phyloP scores from a whole-genome alignment of 257 asterid genomes.

The Solanum virginianum region DNA sequence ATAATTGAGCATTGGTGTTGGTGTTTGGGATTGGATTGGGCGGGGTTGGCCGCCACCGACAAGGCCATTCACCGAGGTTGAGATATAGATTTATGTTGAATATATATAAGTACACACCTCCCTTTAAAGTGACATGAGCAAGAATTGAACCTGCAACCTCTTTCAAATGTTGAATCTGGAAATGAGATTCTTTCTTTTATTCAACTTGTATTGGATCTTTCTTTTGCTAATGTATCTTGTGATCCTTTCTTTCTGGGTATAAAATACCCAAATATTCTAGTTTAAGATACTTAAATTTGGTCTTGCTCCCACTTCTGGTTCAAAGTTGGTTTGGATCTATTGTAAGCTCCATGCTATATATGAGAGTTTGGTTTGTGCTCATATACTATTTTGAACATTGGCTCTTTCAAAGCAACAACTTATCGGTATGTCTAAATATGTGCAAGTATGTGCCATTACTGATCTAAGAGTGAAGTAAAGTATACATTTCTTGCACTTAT shows the following conservation, averaged over 20 bases:
- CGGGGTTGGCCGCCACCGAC: neutral
- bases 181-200: no score
- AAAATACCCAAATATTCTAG: neutral
- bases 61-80: neutral
- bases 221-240: neutral
- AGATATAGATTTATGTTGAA: no score
- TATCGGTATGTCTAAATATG: neutral
- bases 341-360: neutral
- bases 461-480: neutral
- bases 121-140: no score
- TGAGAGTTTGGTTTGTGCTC: neutral
- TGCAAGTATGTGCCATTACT: neutral
- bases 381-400: neutral
- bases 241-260: neutral
- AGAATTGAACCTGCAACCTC: neutral
- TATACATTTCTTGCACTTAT: neutral
- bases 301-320: neutral
- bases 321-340: neutral
- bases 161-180: no score
- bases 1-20: neutral
- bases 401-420: neutral
- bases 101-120: no score
- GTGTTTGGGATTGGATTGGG: neutral
- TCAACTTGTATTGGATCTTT: no score
- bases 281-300: neutral